phyloP scores from a whole-genome alignment of 805 yeast species.

The Jamesozyma spencerorum region DNA sequence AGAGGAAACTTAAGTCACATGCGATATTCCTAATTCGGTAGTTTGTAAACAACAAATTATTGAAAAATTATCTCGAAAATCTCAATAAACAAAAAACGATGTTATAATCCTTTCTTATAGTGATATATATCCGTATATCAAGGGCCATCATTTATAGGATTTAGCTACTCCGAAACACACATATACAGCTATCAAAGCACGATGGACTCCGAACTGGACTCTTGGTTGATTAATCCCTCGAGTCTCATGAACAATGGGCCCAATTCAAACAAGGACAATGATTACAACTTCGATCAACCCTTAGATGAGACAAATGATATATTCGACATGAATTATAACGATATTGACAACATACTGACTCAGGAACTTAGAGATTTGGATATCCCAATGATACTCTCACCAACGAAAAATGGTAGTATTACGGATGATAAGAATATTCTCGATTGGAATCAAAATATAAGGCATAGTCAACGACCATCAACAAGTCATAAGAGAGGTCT shows the following conservation, averaged over 20 bases:
- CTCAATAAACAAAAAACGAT: neutral
- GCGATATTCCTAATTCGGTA: constrained; percentile 1
- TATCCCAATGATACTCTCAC: constrained; percentile 38
- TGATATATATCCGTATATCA: too few species aligned
- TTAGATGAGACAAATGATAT: constrained; percentile 6
- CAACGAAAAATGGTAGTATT: neutral
- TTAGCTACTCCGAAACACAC: too few species aligned
- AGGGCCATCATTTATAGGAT: too few species aligned
- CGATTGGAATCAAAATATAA: constrained; percentile 16
- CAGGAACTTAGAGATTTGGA: constrained; percentile 55
- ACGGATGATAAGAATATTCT: neutral
- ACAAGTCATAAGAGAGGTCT: constrained; percentile 47
- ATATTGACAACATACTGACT: constrained; percentile 47
- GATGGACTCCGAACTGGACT: constrained; percentile 5
- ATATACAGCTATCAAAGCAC: too few species aligned
- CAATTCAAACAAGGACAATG: too few species aligned
- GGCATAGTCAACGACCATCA: constrained; percentile 1
- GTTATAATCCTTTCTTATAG: too few species aligned
- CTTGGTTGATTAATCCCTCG: constrained; percentile 17
- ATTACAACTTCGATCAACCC: too few species aligned
- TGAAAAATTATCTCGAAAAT: neutral
- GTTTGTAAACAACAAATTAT: neutral
- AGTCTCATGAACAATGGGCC: constrained; percentile 5
- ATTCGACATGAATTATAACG: constrained; percentile 39
- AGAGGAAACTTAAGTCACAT: neutral